These are phyloP conservation scores for Moesziomyces aphidis DNA, from an alignment of 1,284 basidiomycete genomes.

Conservation along the genomic window DNA sequence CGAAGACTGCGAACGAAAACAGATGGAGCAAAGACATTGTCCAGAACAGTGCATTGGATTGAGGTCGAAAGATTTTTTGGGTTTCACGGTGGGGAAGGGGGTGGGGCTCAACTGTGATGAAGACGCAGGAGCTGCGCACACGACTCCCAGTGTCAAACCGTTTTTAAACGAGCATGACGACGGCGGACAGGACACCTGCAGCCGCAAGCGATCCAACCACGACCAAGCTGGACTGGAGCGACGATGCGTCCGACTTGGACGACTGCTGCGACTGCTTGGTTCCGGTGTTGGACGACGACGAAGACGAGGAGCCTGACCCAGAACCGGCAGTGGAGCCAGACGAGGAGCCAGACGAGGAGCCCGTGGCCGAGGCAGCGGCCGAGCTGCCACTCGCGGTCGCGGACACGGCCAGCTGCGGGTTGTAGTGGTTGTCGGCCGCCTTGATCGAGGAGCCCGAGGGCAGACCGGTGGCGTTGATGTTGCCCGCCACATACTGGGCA, in stretches of 20 bases:
- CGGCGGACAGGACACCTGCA: conserved; percentile 12
- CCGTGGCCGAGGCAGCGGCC: conserved; percentile 3
- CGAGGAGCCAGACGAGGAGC: background rate
- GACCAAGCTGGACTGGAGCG: conserved; percentile 1
- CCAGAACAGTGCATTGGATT: background rate
- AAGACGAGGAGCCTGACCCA: conserved; percentile 2
- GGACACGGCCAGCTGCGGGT: conserved; percentile 16
- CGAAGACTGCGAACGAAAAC: too few species aligned
- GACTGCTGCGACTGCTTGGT: conserved; percentile 4
- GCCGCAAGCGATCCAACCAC: conserved; percentile 9
- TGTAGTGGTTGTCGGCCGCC: conserved; percentile 28
- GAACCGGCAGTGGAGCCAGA: background rate
- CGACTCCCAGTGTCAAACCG: background rate
- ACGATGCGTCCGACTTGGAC: conserved; percentile 1
- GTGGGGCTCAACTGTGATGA: background rate
- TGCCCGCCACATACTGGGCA: conserved; percentile 54
- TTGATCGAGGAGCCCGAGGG: conserved; percentile 46
- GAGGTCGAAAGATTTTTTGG: background rate
- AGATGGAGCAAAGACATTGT: background rate
- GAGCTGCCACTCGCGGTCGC: conserved; percentile 24
- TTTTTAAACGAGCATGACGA: conserved; percentile 28
- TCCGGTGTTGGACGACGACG: background rate
- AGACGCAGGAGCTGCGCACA: background rate
- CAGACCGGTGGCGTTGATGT: conserved; percentile 53
- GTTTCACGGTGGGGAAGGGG: too few species aligned